Evolutionary conservation across 148 eudicot genomes (phyloP), one percentile per base, ranked within the genome.

Genomic region (Cornus controversa): DNA sequence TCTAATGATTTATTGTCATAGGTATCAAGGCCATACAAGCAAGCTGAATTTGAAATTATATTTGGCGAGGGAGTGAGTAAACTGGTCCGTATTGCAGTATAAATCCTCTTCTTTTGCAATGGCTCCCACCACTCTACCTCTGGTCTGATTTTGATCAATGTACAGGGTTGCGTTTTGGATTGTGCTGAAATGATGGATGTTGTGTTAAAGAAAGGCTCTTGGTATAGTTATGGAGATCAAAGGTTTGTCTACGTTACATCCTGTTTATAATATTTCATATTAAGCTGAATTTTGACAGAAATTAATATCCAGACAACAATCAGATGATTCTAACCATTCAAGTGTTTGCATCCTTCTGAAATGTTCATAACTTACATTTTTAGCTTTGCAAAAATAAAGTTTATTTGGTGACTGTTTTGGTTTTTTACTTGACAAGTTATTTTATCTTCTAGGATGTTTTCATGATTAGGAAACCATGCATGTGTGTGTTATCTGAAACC

Each of bases 1-100:
- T 18, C 72, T 69, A 37, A 69, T 13, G n/a, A 69, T 53, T 15
- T 72, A 10, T 47, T 72, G 66, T 82, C 75, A 37, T 81, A 94
- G 98, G 98, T 94, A 45, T 94, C 98, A 67, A 90, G 98, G 85
- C 98, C 98, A 36, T 94, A 94, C 90, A 94, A 90, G 82, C 98
- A 94, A 83, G 98, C 98, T 68, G 98, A 94, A 79, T 91, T 94
- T 85, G 98, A 94, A 80, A 94, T 94, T 78, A 91, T 87, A 73
- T 94, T 94, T 83, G 98, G 98, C 22, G 97, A 94, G 80, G 98
- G 98, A 77, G 98, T 91, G 78, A 89, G 97, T 88, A 86, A 93
- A 74, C 85, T 94, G 98, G 98, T 94, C 25, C 68, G 97, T 87
- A 62, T 78, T 50, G 36, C 77, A 54, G 28, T 67, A 24, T 15